phyloP scores from a whole-genome alignment of 176 grass and related monocot species.

The Avena atlantica region DNA sequence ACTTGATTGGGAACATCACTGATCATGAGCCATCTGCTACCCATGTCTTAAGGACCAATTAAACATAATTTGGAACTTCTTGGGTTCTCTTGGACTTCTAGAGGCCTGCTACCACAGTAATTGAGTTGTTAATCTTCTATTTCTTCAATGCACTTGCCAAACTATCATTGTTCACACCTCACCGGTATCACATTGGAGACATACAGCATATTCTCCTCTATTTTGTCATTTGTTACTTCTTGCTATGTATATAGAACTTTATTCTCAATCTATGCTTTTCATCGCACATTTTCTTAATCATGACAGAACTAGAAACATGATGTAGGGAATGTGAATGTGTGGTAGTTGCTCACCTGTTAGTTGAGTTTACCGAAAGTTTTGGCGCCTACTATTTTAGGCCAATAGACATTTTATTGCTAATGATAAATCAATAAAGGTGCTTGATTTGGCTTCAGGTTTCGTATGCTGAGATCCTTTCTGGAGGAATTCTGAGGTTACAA shows the following conservation, averaged over 20 bases:
- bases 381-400: neutral
- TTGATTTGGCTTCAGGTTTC: constrained; percentile 73
- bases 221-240: constrained; percentile 17
- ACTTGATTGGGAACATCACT: constrained; percentile 20
- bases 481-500: constrained; percentile 87
- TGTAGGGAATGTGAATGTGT: constrained; percentile 1
- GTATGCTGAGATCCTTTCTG: constrained; percentile 92
- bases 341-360: constrained; percentile 14
- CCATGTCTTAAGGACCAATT: constrained; percentile 6
- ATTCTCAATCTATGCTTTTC: constrained; percentile 6
- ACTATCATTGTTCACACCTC: neutral
- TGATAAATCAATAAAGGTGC: constrained; percentile 39
- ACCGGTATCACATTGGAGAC: constrained; percentile 8
- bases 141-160: constrained; percentile 12
- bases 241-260: constrained; percentile 23
- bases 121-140: neutral
- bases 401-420: constrained; percentile 2
- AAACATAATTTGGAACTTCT: neutral
- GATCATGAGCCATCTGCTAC: neutral
- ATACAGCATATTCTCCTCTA: neutral
- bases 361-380: neutral
- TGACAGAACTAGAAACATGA: constrained; percentile 9
- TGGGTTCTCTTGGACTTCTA: neutral
- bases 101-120: neutral
- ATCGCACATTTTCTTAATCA: neutral